Percentiles rank a stretch among this genome's conserved stretches.
phyloP scores from a whole-genome alignment of 306 rosid species.

The Prosopis cineraria region DNA sequence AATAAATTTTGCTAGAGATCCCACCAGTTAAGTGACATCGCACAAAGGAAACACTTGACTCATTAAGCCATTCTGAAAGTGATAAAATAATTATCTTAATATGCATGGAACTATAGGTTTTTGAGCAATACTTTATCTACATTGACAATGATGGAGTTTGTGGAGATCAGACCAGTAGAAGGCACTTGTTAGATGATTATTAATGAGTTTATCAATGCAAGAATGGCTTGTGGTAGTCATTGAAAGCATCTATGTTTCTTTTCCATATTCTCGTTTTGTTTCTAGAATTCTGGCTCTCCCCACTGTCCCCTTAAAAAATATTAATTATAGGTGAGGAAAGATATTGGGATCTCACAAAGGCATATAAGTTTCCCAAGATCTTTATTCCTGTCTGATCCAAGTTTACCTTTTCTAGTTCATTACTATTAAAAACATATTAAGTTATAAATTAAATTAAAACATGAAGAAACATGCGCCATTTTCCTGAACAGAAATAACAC shows the following conservation, averaged over 20 bases:
- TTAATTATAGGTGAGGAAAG: not conserved
- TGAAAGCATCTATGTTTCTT: not conserved
- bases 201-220: not conserved
- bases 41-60: not conserved
- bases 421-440: constrained; percentile 4
- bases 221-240: not conserved
- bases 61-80: not conserved
- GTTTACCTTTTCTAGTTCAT: constrained; percentile 15
- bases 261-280: constrained; percentile 5
- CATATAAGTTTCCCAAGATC: not conserved
- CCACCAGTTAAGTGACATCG: not conserved
- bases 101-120: not conserved
- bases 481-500: not conserved
- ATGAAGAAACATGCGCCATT: not conserved
- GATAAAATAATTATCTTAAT: not conserved
- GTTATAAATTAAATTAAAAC: constrained; percentile 6
- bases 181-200: constrained; percentile 9
- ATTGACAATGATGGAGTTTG: constrained; percentile 4
- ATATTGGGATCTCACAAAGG: not conserved
- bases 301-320: not conserved
- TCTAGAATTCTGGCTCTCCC: not conserved
- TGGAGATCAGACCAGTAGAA: not conserved
- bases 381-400: too few species aligned
- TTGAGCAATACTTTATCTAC: not conserved
- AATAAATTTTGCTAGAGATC: not conserved